phyloP scores from a whole-genome alignment of 1,284 basidiomycete species.

The Apiotrichum veenhuisii region DNA sequence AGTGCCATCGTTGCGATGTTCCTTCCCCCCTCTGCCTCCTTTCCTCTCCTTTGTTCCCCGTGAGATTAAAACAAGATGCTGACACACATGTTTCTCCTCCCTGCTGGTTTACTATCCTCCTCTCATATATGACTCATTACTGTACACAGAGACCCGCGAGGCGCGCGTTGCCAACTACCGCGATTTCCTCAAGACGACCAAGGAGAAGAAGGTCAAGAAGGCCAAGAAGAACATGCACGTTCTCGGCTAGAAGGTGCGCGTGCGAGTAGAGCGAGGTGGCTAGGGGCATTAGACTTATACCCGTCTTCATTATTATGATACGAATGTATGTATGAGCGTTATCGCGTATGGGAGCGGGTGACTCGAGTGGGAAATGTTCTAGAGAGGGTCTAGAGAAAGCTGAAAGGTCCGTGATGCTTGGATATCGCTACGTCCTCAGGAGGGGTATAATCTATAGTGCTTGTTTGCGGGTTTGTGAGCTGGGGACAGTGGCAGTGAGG shows the following conservation, averaged over 20 bases:
- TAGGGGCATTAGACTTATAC: background rate
- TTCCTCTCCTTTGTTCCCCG: background rate
- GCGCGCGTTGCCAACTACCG: conserved; percentile 47
- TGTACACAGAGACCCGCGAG: conserved; percentile 36
- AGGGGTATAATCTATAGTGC: too few relatives aligned
- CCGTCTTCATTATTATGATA: background rate
- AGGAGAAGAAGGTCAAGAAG: conserved; percentile 41
- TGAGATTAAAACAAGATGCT: conserved; percentile 26
- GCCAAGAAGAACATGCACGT: conserved; percentile 43
- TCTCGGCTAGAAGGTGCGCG: conserved; percentile 25
- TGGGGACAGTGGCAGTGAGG: too few relatives aligned
- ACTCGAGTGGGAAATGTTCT: background rate
- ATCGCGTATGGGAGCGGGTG: background rate
- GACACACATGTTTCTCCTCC: conserved; percentile 21
- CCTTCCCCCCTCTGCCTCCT: background rate
- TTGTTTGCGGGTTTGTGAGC: too few relatives aligned
- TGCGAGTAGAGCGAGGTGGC: background rate
- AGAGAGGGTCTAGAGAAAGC: background rate
- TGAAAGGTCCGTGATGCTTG: too few relatives aligned
- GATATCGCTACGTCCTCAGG: too few relatives aligned
- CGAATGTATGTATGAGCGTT: background rate
- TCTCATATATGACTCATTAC: too few relatives aligned
- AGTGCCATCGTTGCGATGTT: background rate
- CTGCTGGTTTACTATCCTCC: background rate
- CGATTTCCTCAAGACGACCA: conserved; percentile 33